These are phyloP conservation scores for Hypoxylon sp. DNA, from an alignment of 2,329 filamentous ascomycete genomes.

Conservation along the genomic window DNA sequence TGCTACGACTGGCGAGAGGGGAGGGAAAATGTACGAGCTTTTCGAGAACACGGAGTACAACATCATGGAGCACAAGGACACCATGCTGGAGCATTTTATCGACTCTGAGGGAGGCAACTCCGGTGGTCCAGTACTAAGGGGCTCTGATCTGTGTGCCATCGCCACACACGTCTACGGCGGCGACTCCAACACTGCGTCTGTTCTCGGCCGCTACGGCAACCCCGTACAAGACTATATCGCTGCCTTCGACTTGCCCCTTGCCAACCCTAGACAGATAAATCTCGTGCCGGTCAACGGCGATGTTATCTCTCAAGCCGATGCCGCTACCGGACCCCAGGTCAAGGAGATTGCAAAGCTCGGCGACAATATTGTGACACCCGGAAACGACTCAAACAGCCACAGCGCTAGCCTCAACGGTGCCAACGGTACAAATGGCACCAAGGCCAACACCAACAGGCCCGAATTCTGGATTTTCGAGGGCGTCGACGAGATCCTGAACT, in stretches of 20 bases:
- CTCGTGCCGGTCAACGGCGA: conserved; percentile 16
- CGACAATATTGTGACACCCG: conserved; percentile 13
- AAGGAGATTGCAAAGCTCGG: conserved; percentile 21
- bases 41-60: conserved; percentile 21
- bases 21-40: conserved; percentile 23
- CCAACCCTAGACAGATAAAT: conserved; percentile 23
- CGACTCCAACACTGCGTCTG: conserved; percentile 16
- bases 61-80: conserved; percentile 24
- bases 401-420: not conserved
- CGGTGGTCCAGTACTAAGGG: conserved; percentile 17
- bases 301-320: conserved; percentile 16
- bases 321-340: conserved; percentile 9
- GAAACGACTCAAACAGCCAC: not conserved
- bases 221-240: conserved; percentile 28
- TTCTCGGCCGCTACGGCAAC: conserved; percentile 24
- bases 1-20: conserved; percentile 10
- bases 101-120: conserved; percentile 25
- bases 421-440: not conserved
- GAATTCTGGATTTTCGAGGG: conserved; percentile 34
- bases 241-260: conserved; percentile 21
- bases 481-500: conserved; percentile 23
- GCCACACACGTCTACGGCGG: conserved; percentile 29
- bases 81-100: conserved; percentile 28
- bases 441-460: not conserved
- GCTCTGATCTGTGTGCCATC: conserved; percentile 12